These are phyloP conservation scores for Isoetes taiwanensis DNA, from an alignment of 75 land plant genomes.

Conservation along the genomic window DNA sequence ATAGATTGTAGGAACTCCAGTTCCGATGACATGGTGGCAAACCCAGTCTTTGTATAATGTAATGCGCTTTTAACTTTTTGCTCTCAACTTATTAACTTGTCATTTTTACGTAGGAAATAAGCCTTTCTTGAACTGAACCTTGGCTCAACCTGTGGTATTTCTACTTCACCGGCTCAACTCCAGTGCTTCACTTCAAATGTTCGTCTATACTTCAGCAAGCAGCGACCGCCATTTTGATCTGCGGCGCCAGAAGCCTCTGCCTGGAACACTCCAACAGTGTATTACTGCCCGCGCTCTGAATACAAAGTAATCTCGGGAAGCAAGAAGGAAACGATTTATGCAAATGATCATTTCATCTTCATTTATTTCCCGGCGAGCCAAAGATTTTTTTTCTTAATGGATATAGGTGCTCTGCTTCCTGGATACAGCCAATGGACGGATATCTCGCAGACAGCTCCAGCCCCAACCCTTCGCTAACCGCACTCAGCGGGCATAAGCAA, in stretches of 20 bases:
- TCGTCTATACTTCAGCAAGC: constrained; percentile 31
- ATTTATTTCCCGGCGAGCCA: not conserved
- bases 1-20: no score
- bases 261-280: constrained; percentile 32
- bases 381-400: not conserved
- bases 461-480: constrained; percentile 29
- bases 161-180: no score
- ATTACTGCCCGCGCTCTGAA: constrained; percentile 27
- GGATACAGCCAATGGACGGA: constrained; percentile 9
- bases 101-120: no score
- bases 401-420: constrained; percentile 24
- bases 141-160: no score
- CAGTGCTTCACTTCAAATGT: no score
- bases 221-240: constrained; percentile 23
- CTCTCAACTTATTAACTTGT: no score
- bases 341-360: not conserved
- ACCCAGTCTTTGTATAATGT: no score
- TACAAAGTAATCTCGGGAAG: constrained; percentile 29
- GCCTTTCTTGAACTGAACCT: no score
- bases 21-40: no score
- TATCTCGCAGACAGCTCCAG: constrained; percentile 17
- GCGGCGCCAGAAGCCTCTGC: constrained; percentile 23
- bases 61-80: no score
- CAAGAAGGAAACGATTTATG: not conserved
- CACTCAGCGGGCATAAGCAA: constrained; percentile 28